phyloP scores from a whole-genome alignment of 805 yeast species.

The Wickerhamiella parazyma region DNA sequence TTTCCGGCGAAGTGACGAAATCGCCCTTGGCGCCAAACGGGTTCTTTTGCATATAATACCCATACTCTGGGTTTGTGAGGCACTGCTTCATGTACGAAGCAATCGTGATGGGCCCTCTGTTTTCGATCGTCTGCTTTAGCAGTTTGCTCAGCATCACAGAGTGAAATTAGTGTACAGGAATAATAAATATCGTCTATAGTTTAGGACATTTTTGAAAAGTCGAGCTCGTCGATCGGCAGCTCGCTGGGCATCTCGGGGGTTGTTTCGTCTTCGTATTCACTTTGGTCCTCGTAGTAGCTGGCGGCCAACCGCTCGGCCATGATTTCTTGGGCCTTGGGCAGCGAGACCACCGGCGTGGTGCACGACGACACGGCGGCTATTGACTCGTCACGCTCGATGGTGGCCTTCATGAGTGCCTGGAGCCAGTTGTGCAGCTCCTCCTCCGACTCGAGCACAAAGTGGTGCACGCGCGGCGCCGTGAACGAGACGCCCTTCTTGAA shows the following conservation, averaged over 20 bases:
- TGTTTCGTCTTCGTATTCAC: conserved; percentile 3
- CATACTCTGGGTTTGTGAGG: conserved; percentile 59
- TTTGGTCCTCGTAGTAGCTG: conserved; percentile 24
- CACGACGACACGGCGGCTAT: conserved; percentile 88
- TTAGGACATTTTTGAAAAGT: neutral
- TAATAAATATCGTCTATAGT: neutral
- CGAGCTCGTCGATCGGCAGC: neutral
- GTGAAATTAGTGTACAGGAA: neutral
- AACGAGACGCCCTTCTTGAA: conserved; percentile 87
- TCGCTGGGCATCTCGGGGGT: neutral
- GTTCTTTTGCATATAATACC: conserved; percentile 66
- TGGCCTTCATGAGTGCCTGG: conserved; percentile 87
- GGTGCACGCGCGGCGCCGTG: conserved; percentile 91
- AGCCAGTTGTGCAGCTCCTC: conserved; percentile 94
- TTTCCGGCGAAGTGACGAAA: conserved; percentile 76
- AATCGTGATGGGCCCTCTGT: conserved; percentile 66
- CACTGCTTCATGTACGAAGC: conserved; percentile 72
- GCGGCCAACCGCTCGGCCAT: conserved; percentile 64
- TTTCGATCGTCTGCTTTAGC: conserved; percentile 23
- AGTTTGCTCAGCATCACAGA: conserved; percentile 10
- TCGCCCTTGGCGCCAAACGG: conserved; percentile 63
- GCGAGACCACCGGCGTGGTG: conserved; percentile 86
- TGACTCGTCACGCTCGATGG: conserved; percentile 87
- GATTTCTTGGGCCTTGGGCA: conserved; percentile 75
- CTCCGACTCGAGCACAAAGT: conserved; percentile 82